Conservation (phyloP, 495 filamentous ascomycete species). For the Neurospora africana region DNA sequence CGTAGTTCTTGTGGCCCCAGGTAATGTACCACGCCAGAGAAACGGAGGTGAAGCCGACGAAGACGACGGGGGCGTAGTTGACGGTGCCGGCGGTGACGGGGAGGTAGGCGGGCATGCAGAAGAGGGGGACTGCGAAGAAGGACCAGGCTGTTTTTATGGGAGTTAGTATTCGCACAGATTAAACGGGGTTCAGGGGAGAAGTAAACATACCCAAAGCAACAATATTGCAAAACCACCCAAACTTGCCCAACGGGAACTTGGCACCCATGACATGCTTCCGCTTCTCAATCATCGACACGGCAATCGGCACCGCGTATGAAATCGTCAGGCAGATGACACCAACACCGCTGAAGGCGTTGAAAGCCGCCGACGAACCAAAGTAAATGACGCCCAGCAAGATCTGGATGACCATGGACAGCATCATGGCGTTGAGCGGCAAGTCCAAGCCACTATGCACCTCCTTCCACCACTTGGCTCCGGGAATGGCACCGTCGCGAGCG, state of each 20-base stretch:
- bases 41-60: constrained; percentile 47
- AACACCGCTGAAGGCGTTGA: constrained; percentile 53
- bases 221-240: constrained; percentile 48
- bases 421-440: constrained; percentile 41
- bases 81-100: constrained; percentile 49
- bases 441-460: constrained; percentile 35
- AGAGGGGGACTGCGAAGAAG: constrained; percentile 50
- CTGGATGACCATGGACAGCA: constrained; percentile 38
- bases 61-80: constrained; percentile 56
- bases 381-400: constrained; percentile 40
- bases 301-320: constrained; percentile 49
- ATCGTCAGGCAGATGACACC: constrained; percentile 50
- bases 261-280: constrained; percentile 41
- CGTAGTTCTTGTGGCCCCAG: constrained; percentile 59
- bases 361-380: constrained; percentile 41
- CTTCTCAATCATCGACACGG: constrained; percentile 40
- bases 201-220: constrained; percentile 41
- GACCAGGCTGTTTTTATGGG: constrained; percentile 41
- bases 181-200: constrained; percentile 1
- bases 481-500: constrained; percentile 46
- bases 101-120: constrained; percentile 52
- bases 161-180: background rate
- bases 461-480: constrained; percentile 45
- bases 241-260: constrained; percentile 42
- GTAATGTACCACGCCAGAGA: constrained; percentile 32